phyloP scores from a whole-genome alignment of 208 protist genomes.

The Trypanosoma brucei region DNA sequence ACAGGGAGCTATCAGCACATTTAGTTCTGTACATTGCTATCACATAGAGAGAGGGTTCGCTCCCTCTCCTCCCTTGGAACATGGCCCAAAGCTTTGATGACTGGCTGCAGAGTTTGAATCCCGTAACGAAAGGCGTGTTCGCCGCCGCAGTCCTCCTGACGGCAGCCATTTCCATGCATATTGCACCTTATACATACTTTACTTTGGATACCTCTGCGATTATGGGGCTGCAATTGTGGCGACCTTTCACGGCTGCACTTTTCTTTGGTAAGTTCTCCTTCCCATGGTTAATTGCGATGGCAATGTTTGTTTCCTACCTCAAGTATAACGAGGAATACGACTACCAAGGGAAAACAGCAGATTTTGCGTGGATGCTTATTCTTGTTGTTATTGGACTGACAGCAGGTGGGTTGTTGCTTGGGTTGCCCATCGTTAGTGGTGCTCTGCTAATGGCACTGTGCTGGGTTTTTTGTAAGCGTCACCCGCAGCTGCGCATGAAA shows the following conservation, averaged over 20 bases:
- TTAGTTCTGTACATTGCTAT: constrained; percentile 2
- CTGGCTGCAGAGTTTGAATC: constrained; percentile 63
- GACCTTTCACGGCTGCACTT: constrained; percentile 59
- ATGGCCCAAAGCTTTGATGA: constrained; percentile 65
- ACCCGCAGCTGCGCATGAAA: constrained; percentile 46
- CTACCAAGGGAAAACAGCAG: constrained; percentile 69
- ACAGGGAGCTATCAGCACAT: not conserved
- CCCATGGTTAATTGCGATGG: constrained; percentile 69
- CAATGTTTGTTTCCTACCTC: constrained; percentile 74
- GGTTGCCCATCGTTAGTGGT: constrained; percentile 50
- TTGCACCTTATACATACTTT: constrained; percentile 27
- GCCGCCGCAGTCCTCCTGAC: constrained; percentile 41
- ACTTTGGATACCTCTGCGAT: constrained; percentile 34
- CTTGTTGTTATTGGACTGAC: constrained; percentile 35
- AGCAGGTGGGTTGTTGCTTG: constrained; percentile 29
- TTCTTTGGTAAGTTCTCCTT: constrained; percentile 83
- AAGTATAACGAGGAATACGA: constrained; percentile 73
- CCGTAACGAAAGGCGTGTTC: constrained; percentile 48
- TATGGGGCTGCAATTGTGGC: constrained; percentile 54
- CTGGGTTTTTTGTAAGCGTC: constrained; percentile 89
- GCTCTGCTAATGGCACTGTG: constrained; percentile 70
- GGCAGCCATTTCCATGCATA: constrained; percentile 32
- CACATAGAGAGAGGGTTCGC: no score
- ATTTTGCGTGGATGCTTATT: constrained; percentile 76
- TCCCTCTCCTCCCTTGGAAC: not conserved